phyloP scores from a whole-genome alignment of 495 filamentous ascomycete species.

The Symbiotaphrina buchneri region DNA sequence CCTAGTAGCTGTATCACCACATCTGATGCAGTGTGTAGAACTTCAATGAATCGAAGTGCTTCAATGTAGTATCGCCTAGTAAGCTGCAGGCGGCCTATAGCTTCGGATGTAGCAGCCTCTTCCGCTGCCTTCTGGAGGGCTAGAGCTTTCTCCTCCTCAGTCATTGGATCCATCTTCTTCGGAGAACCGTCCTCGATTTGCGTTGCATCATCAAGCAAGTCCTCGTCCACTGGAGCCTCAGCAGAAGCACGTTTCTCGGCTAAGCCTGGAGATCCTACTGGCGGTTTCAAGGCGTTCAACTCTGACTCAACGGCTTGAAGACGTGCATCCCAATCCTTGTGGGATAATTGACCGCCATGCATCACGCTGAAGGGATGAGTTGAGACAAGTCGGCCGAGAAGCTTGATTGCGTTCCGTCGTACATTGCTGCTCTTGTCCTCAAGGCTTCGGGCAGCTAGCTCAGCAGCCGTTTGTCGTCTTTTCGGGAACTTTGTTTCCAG shows the following conservation, averaged over 20 bases:
- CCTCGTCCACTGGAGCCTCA: slow-evolving; percentile 41
- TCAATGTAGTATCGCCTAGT: slow-evolving; percentile 80
- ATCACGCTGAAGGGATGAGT: slow-evolving; percentile 87
- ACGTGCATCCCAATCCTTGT: slow-evolving; percentile 63
- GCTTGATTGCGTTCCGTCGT: slow-evolving; percentile 79
- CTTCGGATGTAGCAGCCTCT: slow-evolving; percentile 47
- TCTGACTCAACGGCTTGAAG: slow-evolving; percentile 63
- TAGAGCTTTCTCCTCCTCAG: slow-evolving; percentile 28
- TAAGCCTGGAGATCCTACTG: slow-evolving; percentile 55
- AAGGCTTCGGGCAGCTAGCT: slow-evolving; percentile 67
- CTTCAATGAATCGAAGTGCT: slow-evolving; percentile 83
- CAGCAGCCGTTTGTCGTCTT: slow-evolving; percentile 62
- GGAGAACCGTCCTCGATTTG: slow-evolving; percentile 43
- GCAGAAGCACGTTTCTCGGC: slow-evolving; percentile 30
- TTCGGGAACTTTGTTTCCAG: slow-evolving; percentile 90
- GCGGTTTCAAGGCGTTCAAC: slow-evolving; percentile 58
- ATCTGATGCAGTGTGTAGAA: slow-evolving; percentile 60
- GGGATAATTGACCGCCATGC: slow-evolving; percentile 68
- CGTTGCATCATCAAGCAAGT: slow-evolving; percentile 76
- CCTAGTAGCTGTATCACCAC: slow-evolving; percentile 69
- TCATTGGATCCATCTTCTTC: slow-evolving; percentile 36
- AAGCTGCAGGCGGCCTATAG: slow-evolving; percentile 63
- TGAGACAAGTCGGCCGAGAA: slow-evolving; percentile 66
- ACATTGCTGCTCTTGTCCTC: slow-evolving; percentile 98
- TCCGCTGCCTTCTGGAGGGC: slow-evolving; percentile 17